Evolutionary conservation across 1,139 yeast genomes (phyloP).

Genomic region (Trichomonascaceae sp.): DNA sequence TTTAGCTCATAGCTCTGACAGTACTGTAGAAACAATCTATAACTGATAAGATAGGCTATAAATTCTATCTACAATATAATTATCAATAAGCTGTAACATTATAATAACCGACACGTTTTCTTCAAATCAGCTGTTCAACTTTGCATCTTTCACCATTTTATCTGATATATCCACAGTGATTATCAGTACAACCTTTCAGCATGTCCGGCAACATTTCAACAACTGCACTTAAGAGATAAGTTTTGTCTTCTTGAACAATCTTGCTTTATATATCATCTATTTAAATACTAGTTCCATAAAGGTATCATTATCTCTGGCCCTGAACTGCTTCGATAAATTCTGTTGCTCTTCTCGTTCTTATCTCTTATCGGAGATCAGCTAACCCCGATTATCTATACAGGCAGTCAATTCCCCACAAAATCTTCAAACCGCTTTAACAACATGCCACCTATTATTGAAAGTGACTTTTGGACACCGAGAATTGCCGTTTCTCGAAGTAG

Average conservation of each 20-base stretch:
- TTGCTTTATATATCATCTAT: too few relatives aligned
- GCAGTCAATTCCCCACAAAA: neutral
- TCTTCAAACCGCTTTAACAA: neutral
- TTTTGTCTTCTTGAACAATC: too few relatives aligned
- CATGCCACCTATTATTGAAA: neutral
- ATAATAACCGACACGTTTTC: too few relatives aligned
- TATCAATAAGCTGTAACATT: too few relatives aligned
- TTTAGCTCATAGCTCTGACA: too few relatives aligned
- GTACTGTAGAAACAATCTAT: too few relatives aligned
- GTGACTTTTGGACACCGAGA: slow-evolving; percentile 15
- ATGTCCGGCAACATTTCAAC: neutral
- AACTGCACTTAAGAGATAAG: neutral
- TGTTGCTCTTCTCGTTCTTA: neutral
- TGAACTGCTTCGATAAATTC: neutral
- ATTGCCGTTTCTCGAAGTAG: slow-evolving; percentile 14
- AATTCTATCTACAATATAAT: too few relatives aligned
- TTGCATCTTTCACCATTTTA: neutral
- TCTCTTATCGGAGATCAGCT: neutral
- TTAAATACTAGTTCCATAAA: too few relatives aligned
- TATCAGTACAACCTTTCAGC: neutral
- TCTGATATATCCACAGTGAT: neutral
- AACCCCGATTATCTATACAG: neutral
- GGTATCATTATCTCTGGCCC: too few relatives aligned
- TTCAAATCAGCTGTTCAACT: too few relatives aligned
- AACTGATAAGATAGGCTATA: too few relatives aligned